These are phyloP conservation scores for Umbelopsis ramanniana DNA, from an alignment of 192 early-diverging fungal genomes.

Conservation along the genomic window DNA sequence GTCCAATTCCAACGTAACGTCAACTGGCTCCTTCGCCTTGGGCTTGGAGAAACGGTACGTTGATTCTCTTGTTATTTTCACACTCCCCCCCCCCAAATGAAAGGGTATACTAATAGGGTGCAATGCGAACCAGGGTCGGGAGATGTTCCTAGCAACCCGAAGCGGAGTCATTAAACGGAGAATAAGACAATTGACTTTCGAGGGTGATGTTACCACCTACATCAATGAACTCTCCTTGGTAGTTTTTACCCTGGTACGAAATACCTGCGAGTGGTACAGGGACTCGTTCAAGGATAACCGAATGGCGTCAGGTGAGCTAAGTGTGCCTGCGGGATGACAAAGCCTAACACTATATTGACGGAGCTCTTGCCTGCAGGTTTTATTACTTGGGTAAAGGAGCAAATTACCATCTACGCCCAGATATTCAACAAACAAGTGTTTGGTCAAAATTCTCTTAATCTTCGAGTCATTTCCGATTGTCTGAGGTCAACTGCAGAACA, in stretches of 20 bases:
- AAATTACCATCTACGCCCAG: slow-evolving; percentile 82
- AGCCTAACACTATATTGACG: neutral
- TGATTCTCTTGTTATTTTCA: neutral
- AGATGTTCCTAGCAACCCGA: slow-evolving; percentile 83
- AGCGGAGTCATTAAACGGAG: slow-evolving; percentile 76
- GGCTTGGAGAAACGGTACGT: slow-evolving; percentile 68
- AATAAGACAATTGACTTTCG: slow-evolving; percentile 82
- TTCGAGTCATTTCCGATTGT: slow-evolving; percentile 86
- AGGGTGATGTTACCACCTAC: slow-evolving; percentile 87
- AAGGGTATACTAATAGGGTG: neutral
- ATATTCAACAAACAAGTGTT: slow-evolving; percentile 94
- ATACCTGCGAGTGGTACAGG: slow-evolving; percentile 97
- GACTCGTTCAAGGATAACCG: slow-evolving; percentile 84
- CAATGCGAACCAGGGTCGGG: slow-evolving; percentile 66
- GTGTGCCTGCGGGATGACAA: neutral
- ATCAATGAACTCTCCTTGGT: slow-evolving; percentile 86
- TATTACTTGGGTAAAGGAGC: slow-evolving; percentile 89
- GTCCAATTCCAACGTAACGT: slow-evolving; percentile 80
- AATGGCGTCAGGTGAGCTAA: slow-evolving; percentile 78
- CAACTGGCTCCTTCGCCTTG: slow-evolving; percentile 77
- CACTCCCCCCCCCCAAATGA: too few species aligned
- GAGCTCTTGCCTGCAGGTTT: slow-evolving; percentile 57
- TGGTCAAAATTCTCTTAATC: slow-evolving; percentile 69
- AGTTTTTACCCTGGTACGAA: slow-evolving; percentile 89
- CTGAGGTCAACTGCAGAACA: slow-evolving; percentile 77